Evolutionary conservation across 2,329 filamentous ascomycete species (phyloP).

Genomic region (Ilyonectria destructans): DNA sequence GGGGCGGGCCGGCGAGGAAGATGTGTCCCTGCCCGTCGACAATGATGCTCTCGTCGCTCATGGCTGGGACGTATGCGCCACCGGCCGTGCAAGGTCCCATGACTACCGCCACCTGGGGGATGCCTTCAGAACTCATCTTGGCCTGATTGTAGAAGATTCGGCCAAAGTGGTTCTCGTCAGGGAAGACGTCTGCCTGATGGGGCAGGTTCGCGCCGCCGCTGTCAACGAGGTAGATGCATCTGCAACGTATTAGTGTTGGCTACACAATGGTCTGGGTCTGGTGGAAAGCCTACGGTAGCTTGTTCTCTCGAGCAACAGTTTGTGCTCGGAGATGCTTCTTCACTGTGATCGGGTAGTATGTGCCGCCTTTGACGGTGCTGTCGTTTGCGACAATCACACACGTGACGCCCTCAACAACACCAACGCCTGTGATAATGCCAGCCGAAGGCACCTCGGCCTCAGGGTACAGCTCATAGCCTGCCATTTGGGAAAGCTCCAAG

Average conservation of each 20-base stretch:
- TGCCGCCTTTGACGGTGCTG: slow-evolving; percentile 96
- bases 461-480: slow-evolving; percentile 87
- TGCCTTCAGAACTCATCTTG: slow-evolving; percentile 88
- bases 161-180: slow-evolving; percentile 94
- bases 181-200: slow-evolving; percentile 96
- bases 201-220: slow-evolving; percentile 96
- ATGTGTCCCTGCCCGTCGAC: slow-evolving; percentile 97
- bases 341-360: slow-evolving; percentile 97
- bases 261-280: not conserved
- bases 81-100: slow-evolving; percentile 98
- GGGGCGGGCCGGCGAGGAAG: slow-evolving; percentile 93
- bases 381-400: slow-evolving; percentile 97
- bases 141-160: slow-evolving; percentile 99
- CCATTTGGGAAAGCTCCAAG: slow-evolving; percentile 93
- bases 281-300: slow-evolving; percentile 68
- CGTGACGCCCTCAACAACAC: slow-evolving; percentile 89
- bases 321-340: slow-evolving; percentile 98
- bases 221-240: slow-evolving; percentile 96
- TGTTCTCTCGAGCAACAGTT: slow-evolving; percentile 91
- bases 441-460: slow-evolving; percentile 91
- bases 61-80: slow-evolving; percentile 95
- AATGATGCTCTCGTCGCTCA: slow-evolving; percentile 98
- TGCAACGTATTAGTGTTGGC: slow-evolving; percentile 47
- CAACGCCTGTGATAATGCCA: slow-evolving; percentile 93
- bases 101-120: slow-evolving; percentile 94